Base-by-base conservation (phyloP, 176 grass and related monocot genomes). In the Juncus effusus region DNA sequence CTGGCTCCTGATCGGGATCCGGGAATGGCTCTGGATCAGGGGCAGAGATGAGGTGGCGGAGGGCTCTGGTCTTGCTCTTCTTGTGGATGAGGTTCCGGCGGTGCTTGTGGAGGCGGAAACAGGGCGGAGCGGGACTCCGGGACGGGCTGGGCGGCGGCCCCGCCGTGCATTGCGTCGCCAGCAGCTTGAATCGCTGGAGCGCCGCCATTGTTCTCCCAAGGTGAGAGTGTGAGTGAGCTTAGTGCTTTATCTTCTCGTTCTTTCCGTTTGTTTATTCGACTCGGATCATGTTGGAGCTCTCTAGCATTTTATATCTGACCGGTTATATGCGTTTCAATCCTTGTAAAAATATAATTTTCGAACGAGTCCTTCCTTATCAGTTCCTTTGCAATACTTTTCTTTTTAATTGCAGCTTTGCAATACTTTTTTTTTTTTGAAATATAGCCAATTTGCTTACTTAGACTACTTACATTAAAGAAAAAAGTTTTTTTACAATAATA, bases 111-210 rank as follows among this genome's bases (percentile, higher is more conserved):
- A 67, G 64, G 10, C 75, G 55, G 38, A 51, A 49, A 4, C 42
- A 58, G 1, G 55, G 63, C 1, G 75, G 55, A 60, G 75, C 75
- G 1, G 75, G 75, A n/a, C 75, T 77, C 12, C 75, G 62, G 3
- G 64, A 77, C 2, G 75, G 75, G 10, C 75, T 77, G 9, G 67
- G 67, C 54, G 67, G 67, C 54, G 75, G 55, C 40, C 39, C 64
- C 19, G 64, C 57, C 47, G 75, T 60, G 54, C 75, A 77, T 50
- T 69, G 75, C 14, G 64, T 77, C 38, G 75, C 75, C 6, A 77
- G 75, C 6, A 77, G 64, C 64, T 77, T 77, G 47, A 77, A 77
- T 77, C 38, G 19, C 12, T 69, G 75, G 3, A 77, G 63, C 64
- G 75, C 65, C 75, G 75, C 63, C 75, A 77, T 77, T 38, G 19